Conservation (phyloP, 257 asterid genomes). For the Coffea canephora region DNA sequence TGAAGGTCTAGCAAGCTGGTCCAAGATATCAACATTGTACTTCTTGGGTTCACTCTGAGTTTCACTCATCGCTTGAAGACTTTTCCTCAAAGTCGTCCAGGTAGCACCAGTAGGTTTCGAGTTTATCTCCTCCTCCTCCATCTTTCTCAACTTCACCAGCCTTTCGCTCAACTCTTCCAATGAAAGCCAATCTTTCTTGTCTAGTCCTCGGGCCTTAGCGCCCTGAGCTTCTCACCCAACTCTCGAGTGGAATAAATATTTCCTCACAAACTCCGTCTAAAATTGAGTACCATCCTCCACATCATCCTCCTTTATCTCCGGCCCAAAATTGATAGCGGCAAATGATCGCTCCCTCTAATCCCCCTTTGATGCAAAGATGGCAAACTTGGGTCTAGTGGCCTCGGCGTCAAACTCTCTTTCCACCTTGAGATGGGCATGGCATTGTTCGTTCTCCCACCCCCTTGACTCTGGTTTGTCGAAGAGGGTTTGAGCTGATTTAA, state of each 20-base stretch:
- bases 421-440: constrained; percentile 10
- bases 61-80: constrained; percentile 8
- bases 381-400: constrained; percentile 2
- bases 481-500: constrained; percentile 7
- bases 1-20: constrained; percentile 44
- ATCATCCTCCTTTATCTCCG: constrained; percentile 6
- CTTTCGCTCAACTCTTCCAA: constrained; percentile 66
- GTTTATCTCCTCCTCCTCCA: constrained; percentile 29
- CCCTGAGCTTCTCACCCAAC: constrained; percentile 57
- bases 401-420: constrained; percentile 15
- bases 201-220: constrained; percentile 55
- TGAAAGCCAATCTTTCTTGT: constrained; percentile 61
- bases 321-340: constrained; percentile 4
- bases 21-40: constrained; percentile 29
- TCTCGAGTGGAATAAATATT: constrained; percentile 24
- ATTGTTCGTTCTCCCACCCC: neutral
- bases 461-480: neutral
- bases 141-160: constrained; percentile 43
- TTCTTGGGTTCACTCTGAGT: neutral
- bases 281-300: neutral
- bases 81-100: neutral
- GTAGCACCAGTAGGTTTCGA: neutral
- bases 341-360: constrained; percentile 22
- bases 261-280: constrained; percentile 20
- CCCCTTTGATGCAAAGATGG: constrained; percentile 2